Evolutionary conservation across 1,284 basidiomycete species (phyloP).

Genomic region (Acaromyces ingoldii): DNA sequence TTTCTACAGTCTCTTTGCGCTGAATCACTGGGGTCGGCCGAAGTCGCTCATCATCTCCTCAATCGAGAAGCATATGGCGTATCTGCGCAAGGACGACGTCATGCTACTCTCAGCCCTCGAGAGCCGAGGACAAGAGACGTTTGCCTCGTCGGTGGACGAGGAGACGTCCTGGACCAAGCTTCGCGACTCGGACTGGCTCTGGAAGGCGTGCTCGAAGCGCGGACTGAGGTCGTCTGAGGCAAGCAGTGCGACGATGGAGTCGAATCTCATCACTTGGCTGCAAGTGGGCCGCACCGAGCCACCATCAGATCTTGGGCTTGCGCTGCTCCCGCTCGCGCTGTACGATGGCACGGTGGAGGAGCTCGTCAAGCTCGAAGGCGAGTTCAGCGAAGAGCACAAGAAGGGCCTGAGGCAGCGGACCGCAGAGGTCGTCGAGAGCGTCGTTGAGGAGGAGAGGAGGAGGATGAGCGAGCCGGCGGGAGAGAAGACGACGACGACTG

Average conservation of each 20-base stretch:
- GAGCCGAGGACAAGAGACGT: not conserved
- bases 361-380: slow-evolving; percentile 14
- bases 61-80: slow-evolving; percentile 26
- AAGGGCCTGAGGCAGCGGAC: slow-evolving; percentile 31
- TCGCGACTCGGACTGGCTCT: slow-evolving; percentile 21
- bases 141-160: not conserved
- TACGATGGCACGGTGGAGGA: slow-evolving; percentile 17
- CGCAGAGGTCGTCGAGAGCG: slow-evolving; percentile 32
- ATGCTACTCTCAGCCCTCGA: slow-evolving; percentile 17
- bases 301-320: slow-evolving; percentile 11
- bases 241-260: not conserved
- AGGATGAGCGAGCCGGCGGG: not conserved
- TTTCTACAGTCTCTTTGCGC: no score
- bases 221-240: slow-evolving; percentile 17
- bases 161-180: slow-evolving; percentile 10
- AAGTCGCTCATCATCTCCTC: not conserved
- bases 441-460: slow-evolving; percentile 15
- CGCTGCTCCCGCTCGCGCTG: slow-evolving; percentile 26
- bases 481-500: no score
- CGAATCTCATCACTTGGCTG: not conserved
- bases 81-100: slow-evolving; percentile 30
- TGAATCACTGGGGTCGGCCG: not conserved
- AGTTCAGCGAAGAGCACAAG: slow-evolving; percentile 11
- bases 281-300: slow-evolving; percentile 7
- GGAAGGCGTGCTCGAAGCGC: slow-evolving; percentile 34